phyloP scores from a whole-genome alignment of 345 rosid genomes.

The Brassica juncea region DNA sequence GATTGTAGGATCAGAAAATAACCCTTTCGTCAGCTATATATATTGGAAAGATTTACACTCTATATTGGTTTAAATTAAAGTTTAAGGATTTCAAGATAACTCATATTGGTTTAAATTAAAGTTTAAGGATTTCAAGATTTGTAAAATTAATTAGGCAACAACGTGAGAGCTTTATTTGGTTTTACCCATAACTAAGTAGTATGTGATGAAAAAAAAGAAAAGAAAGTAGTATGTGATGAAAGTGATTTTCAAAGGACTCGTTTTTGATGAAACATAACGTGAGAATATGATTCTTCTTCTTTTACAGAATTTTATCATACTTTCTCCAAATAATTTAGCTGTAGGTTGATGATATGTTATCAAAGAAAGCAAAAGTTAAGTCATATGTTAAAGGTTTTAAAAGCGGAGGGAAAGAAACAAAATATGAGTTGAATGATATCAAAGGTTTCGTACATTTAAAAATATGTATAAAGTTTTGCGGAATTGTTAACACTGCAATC shows the following conservation, averaged over 20 bases:
- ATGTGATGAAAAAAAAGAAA: background rate
- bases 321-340: background rate
- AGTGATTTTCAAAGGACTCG: slow-evolving; percentile 3
- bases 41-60: background rate
- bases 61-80: background rate
- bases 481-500: background rate
- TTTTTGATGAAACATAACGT: slow-evolving; percentile 7
- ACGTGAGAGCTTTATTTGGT: background rate
- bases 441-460: slow-evolving; percentile 14
- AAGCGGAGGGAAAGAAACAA: background rate
- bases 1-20: background rate
- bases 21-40: background rate
- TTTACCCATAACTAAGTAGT: background rate
- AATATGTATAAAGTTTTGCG: slow-evolving; percentile 17
- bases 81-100: background rate
- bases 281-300: slow-evolving; percentile 18
- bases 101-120: background rate
- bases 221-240: background rate
- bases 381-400: background rate
- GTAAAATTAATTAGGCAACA: background rate
- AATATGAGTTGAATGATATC: background rate
- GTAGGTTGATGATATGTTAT: slow-evolving; percentile 8
- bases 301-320: background rate
- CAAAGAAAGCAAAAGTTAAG: background rate
- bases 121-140: background rate